These are phyloP conservation scores for Arabidopsis suecica DNA, from an alignment of 345 rosid genomes.

Conservation along the genomic window DNA sequence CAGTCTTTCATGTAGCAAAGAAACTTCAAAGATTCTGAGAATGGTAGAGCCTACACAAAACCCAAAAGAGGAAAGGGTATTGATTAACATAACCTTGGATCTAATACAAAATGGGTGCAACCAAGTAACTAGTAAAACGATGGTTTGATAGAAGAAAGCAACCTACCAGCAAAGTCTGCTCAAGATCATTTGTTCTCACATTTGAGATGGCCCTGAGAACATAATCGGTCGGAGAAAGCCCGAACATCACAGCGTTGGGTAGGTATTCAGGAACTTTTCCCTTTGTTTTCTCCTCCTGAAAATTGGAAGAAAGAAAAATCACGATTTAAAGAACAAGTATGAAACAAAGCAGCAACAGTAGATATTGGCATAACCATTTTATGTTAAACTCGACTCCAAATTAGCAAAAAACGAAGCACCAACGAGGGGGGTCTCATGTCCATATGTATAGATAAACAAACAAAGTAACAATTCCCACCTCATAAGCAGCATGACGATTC, in stretches of 20 bases:
- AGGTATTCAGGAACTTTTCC: slow-evolving; percentile 62
- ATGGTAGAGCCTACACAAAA: slow-evolving; percentile 73
- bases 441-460: neutral
- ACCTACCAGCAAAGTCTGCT: slow-evolving; percentile 87
- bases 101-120: neutral
- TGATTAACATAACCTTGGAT: slow-evolving; percentile 5
- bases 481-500: slow-evolving; percentile 66
- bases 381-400: neutral
- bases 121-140: neutral
- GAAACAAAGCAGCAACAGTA: neutral
- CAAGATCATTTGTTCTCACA: slow-evolving; percentile 83
- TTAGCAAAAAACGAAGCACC: too few species aligned
- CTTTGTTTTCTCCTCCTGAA: slow-evolving; percentile 74
- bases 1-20: slow-evolving; percentile 74
- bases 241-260: slow-evolving; percentile 72
- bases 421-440: slow-evolving; percentile 6
- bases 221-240: slow-evolving; percentile 78
- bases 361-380: neutral
- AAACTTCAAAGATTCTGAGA: slow-evolving; percentile 91
- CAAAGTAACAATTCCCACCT: slow-evolving; percentile 50
- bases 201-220: slow-evolving; percentile 75
- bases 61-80: neutral
- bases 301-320: slow-evolving; percentile 14
- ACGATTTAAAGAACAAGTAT: slow-evolving; percentile 19
- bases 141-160: slow-evolving; percentile 2